Percentiles rank a stretch among this genome's conserved stretches.
Evolutionary conservation across 495 filamentous ascomycete genomes (phyloP).

Genomic region (Xylaria scruposa): DNA sequence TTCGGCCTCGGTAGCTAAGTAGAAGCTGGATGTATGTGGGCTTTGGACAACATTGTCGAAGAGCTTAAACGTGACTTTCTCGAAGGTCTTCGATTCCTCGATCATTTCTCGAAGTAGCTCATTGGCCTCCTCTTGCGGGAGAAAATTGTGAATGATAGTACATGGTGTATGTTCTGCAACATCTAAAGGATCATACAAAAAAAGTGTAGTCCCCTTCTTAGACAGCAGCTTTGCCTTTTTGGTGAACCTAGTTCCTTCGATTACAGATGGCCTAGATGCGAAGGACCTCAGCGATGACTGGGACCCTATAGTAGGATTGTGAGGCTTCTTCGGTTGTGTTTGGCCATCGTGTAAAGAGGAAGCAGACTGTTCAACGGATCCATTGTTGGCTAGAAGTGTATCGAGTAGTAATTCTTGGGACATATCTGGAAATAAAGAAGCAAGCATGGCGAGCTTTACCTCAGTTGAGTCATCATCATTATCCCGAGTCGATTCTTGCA

Average conservation of each 20-base stretch:
- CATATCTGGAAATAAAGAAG: conserved; percentile 72
- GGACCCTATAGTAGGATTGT: conserved; percentile 43
- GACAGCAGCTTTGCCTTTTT: conserved; percentile 61
- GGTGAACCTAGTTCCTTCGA: conserved; percentile 39
- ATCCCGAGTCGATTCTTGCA: conserved; percentile 26
- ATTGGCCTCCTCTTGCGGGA: conserved; percentile 73
- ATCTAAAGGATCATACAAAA: conserved; percentile 80
- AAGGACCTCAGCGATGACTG: conserved; percentile 67
- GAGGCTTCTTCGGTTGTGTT: conserved; percentile 40
- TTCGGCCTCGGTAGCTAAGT: conserved; percentile 73
- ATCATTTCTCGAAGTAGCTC: conserved; percentile 77
- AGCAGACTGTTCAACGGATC: conserved; percentile 71
- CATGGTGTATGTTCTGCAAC: conserved; percentile 83
- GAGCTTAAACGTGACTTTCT: conserved; percentile 75
- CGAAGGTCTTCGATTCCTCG: conserved; percentile 75
- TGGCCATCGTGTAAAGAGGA: conserved; percentile 53
- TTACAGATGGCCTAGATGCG: conserved; percentile 44
- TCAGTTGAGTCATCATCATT: conserved; percentile 77
- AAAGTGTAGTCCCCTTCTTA: conserved; percentile 80
- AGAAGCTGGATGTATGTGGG: conserved; percentile 82
- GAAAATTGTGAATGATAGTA: conserved; percentile 89
- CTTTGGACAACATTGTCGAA: conserved; percentile 85
- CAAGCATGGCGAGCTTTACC: conserved; percentile 81
- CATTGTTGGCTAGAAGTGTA: conserved; percentile 75
- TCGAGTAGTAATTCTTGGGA: conserved; percentile 76